Conservation (phyloP, 1,284 basidiomycete genomes). For the Sanghuangporus weigelae region DNA sequence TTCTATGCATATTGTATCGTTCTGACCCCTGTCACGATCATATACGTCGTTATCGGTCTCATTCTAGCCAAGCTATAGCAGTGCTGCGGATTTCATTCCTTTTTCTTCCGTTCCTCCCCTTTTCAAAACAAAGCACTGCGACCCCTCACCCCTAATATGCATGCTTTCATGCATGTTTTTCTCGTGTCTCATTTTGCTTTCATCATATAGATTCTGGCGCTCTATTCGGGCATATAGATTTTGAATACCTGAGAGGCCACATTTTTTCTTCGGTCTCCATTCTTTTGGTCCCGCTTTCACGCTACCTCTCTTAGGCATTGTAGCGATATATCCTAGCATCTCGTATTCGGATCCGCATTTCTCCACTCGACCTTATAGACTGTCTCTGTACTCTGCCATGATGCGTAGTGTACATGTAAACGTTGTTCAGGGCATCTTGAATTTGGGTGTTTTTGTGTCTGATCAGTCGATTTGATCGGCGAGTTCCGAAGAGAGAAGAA, state of each 20-base stretch:
- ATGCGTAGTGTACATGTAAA: background rate
- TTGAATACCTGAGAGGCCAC: background rate
- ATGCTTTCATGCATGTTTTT: background rate
- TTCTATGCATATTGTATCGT: slow-evolving; percentile 81
- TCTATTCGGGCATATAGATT: background rate
- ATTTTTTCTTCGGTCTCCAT: background rate
- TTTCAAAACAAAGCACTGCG: background rate
- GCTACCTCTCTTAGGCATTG: background rate
- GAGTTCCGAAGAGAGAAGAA: background rate
- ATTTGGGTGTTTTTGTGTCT: background rate
- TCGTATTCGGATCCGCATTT: background rate
- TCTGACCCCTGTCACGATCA: slow-evolving; percentile 75
- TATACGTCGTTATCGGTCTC: slow-evolving; percentile 71
- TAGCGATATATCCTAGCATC: background rate
- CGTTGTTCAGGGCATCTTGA: background rate
- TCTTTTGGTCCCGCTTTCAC: background rate
- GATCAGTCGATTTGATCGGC: background rate
- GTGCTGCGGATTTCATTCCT: background rate
- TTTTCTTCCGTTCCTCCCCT: background rate
- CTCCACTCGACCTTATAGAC: background rate
- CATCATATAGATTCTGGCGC: background rate
- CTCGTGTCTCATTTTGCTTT: background rate
- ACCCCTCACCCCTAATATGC: background rate
- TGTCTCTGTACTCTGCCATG: background rate
- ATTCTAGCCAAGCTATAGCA: slow-evolving; percentile 42